Base-by-base conservation (phyloP, 768 basidiomycete genomes). In the Mycena rosella region DNA sequence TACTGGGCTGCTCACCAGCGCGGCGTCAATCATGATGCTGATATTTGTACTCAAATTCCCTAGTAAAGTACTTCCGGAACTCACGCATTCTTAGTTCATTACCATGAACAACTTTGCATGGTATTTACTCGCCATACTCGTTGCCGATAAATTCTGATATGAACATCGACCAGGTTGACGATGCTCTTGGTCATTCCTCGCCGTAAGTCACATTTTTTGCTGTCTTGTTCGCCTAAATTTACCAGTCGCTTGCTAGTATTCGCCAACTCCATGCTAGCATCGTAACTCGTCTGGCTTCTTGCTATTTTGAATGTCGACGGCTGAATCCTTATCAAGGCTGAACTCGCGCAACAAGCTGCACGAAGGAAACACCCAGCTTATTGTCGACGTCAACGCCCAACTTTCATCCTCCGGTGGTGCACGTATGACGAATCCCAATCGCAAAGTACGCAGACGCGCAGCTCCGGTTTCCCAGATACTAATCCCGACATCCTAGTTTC, bases 51-150 rank as follows among this genome's bases (percentile, higher is more conserved):
- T 14, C 40, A 14, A 10, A n/a, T 54, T 40, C 34, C 22, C n/a
- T 3, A 3, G 26, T 15, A 58, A 30, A 42, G 2, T 18, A 8
- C 2, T 13, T 32, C 17, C 17, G 10, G 15, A 32, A 15, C 18
- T 24, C 10, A 53, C 29, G 9, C 8, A 7, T 53, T 7, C 10
- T 34, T 11, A 22, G 56, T 63, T 63, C 61, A 44, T 63, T 13
- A 63, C 61, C 24, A 63, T 63, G 61, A 53, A 27, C 38, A 63
- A 63, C 38, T 63, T 63, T n/a, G 61, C 61, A 3, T 63, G 61
- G 61, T 47, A 32, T 36, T 22, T 34, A 0, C 2, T 36, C 3
- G 9, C 30, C 34, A 7, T 15, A 4, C 17, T 58, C 17, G 15
- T 44, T 26, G 20, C 20, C 3, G 6, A 27, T 15, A 15, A 24